These are phyloP conservation scores for Hortiboletus rubellus DNA, from an alignment of 1,284 basidiomycete genomes.

Conservation along the genomic window DNA sequence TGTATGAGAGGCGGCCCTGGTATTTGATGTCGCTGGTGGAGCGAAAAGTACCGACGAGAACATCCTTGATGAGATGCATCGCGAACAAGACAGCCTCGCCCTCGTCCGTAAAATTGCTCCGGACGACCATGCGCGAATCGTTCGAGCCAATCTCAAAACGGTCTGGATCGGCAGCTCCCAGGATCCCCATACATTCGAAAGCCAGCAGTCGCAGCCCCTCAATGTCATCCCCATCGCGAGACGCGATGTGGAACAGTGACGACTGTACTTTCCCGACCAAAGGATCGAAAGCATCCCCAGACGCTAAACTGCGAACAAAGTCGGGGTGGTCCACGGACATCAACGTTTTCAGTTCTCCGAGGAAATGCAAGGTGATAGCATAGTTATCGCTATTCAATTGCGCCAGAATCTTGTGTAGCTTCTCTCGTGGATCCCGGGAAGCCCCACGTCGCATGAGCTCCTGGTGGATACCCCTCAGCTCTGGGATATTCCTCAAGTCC, in stretches of 20 bases:
- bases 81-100: constrained; percentile 82
- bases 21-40: constrained; percentile 94
- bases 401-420: constrained; percentile 71
- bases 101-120: constrained; percentile 82
- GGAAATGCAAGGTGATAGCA: constrained; percentile 74
- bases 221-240: constrained; percentile 76
- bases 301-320: constrained; percentile 61
- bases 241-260: constrained; percentile 70
- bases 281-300: constrained; percentile 86
- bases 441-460: constrained; percentile 53
- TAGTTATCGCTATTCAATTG: constrained; percentile 82
- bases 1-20: constrained; percentile 87
- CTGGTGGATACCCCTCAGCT: constrained; percentile 54
- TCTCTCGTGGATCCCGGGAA: constrained; percentile 52
- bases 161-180: constrained; percentile 97
- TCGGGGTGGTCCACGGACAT: constrained; percentile 54
- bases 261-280: constrained; percentile 72
- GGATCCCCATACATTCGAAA: constrained; percentile 90
- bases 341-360: constrained; percentile 75
- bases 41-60: constrained; percentile 90
- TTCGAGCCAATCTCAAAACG: constrained; percentile 72
- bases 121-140: constrained; percentile 71
- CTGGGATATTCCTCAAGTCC: constrained; percentile 70
- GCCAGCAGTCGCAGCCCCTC: constrained; percentile 69
- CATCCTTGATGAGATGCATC: constrained; percentile 81